Conservation (phyloP, 2,329 filamentous ascomycete genomes). For the Trichoderma sp. region DNA sequence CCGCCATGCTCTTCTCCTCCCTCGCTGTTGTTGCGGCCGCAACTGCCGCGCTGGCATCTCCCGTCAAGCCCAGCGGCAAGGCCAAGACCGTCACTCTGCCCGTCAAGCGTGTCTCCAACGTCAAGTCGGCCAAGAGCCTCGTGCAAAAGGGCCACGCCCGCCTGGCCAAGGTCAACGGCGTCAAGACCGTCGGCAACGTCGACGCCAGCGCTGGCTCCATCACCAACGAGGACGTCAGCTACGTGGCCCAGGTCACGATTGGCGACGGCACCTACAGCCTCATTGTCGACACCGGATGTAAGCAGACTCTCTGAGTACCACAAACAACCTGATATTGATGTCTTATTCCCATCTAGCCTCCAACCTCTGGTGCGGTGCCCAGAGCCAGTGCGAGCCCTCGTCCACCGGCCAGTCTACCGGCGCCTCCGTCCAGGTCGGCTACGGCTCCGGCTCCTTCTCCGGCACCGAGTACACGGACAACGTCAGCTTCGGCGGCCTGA, state of each 20-base stretch:
- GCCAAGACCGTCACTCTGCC: not conserved
- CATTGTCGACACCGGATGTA: not conserved
- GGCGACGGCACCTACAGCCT: not conserved
- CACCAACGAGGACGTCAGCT: not conserved
- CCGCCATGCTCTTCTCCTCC: not conserved
- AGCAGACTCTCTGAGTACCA: not conserved
- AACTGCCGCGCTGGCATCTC: not conserved
- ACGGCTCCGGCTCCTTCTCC: slow-evolving; percentile 34
- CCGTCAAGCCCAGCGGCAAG: slow-evolving; percentile 1
- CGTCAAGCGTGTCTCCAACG: not conserved
- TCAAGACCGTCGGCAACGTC: not conserved
- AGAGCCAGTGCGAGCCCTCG: not conserved
- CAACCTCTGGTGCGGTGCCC: not conserved
- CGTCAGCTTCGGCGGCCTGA: slow-evolving; percentile 37
- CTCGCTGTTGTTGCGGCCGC: not conserved
- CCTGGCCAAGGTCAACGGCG: not conserved
- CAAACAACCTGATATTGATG: not conserved
- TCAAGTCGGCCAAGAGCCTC: not conserved
- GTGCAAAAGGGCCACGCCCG: not conserved
- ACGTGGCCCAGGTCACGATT: not conserved
- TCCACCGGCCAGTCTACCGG: slow-evolving; percentile 28
- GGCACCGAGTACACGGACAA: slow-evolving; percentile 35
- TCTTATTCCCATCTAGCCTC: not conserved
- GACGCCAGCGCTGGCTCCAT: not conserved
- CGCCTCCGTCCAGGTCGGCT: slow-evolving; percentile 30